Conservation (phyloP, 179 eudicot genomes). For the Nepenthes alata region DNA sequence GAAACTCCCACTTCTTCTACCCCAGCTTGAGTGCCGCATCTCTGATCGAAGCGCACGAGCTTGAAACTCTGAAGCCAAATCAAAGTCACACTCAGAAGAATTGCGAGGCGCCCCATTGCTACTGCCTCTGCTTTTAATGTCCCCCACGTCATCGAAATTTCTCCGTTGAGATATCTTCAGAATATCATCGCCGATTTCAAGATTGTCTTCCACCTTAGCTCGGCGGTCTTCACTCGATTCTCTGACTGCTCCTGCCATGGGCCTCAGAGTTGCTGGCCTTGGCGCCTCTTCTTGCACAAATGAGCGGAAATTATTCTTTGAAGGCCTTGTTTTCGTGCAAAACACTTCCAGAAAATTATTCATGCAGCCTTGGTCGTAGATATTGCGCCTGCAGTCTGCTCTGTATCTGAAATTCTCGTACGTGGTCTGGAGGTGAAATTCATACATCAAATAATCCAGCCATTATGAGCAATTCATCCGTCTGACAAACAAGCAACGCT, state of each 20-base stretch:
- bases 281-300: conserved; percentile 39
- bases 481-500: too few relatives aligned
- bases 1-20: conserved; percentile 25
- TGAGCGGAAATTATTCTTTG: conserved; percentile 48
- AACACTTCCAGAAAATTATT: conserved; percentile 53
- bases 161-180: conserved; percentile 49
- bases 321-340: conserved; percentile 41
- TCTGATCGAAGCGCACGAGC: conserved; percentile 13
- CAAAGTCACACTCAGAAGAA: conserved; percentile 25
- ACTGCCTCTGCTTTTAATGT: conserved; percentile 29
- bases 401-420: conserved; percentile 73
- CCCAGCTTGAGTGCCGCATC: conserved; percentile 8
- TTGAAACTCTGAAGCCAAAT: conserved; percentile 21
- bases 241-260: conserved; percentile 19
- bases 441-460: too few relatives aligned
- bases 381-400: conserved; percentile 45
- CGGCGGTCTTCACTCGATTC: conserved; percentile 28
- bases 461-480: too few relatives aligned
- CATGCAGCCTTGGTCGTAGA: conserved; percentile 45
- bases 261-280: conserved; percentile 21
- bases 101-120: conserved; percentile 22
- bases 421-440: conserved; percentile 42
- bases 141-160: conserved; percentile 33
- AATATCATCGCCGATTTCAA: conserved; percentile 51
- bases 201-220: conserved; percentile 56